Conservation (phyloP, 345 rosid genomes). For the Gossypium stocksii region DNA sequence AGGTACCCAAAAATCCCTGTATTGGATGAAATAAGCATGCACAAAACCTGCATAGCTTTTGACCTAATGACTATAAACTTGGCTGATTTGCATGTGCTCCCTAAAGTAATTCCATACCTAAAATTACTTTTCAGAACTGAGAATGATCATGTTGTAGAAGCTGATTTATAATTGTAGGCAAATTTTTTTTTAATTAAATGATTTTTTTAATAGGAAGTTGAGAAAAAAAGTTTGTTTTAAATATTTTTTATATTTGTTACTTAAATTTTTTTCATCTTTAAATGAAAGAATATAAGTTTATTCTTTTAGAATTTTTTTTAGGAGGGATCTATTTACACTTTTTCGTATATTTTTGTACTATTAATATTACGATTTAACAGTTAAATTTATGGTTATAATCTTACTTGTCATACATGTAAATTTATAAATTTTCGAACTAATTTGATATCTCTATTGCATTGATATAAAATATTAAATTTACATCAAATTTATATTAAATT, state of each 20-base stretch:
- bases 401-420: no score
- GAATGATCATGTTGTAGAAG: constrained; percentile 37
- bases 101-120: constrained; percentile 70
- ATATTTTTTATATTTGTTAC: not conserved
- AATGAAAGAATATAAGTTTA: not conserved
- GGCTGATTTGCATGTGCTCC: constrained; percentile 74
- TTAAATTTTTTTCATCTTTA: not conserved
- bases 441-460: no score
- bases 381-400: no score
- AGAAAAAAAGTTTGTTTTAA: not conserved
- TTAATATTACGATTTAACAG: no score
- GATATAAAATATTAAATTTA: no score
- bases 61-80: constrained; percentile 90
- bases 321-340: no score
- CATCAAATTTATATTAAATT: no score
- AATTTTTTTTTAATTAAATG: not conserved
- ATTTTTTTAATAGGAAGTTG: not conserved
- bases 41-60: constrained; percentile 84
- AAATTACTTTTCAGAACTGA: constrained; percentile 74
- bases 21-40: constrained; percentile 71
- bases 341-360: no score
- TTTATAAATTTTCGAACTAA: no score
- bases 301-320: no score
- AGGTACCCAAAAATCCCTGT: constrained; percentile 87
- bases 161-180: not conserved